Conservation (phyloP, 169 alveolate genomes). For the Eimeria brunetti region DNA sequence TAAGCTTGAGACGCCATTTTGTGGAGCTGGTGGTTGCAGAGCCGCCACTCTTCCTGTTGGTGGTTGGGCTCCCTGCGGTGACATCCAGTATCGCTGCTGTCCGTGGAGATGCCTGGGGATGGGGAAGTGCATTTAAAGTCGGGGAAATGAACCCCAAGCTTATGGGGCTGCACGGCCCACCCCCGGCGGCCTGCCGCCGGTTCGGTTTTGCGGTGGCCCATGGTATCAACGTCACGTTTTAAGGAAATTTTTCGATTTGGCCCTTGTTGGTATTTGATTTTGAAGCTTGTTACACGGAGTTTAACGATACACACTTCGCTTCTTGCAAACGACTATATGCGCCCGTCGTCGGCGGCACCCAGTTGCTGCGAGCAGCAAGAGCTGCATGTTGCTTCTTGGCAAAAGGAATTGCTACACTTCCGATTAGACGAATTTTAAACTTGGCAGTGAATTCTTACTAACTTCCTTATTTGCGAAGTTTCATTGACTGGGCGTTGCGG, state of each 20-base stretch:
- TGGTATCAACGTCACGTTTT: background rate
- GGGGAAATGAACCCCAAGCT: background rate
- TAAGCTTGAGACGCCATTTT: background rate
- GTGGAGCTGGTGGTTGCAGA: background rate
- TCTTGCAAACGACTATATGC: background rate
- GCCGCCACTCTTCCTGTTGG: background rate
- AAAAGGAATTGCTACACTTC: background rate
- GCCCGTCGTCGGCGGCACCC: background rate
- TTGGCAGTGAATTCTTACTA: background rate
- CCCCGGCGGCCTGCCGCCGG: constrained; percentile 38
- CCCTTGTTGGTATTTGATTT: background rate
- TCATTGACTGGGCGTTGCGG: background rate
- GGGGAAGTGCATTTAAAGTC: background rate
- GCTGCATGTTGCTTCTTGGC: background rate
- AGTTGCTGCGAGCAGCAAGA: background rate
- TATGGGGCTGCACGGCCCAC: constrained; percentile 36
- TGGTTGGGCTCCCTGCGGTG: background rate
- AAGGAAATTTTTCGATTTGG: background rate
- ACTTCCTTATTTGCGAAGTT: background rate
- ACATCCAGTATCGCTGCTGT: background rate
- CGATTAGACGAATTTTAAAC: background rate
- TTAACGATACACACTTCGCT: background rate
- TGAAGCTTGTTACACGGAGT: background rate
- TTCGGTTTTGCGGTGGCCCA: background rate
- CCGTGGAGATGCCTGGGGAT: background rate